Percentiles rank a stretch among this genome's conserved stretches.
These are phyloP conservation scores for Sclerotinia minor DNA, from an alignment of 2,329 filamentous ascomycete genomes.

Conservation along the genomic window DNA sequence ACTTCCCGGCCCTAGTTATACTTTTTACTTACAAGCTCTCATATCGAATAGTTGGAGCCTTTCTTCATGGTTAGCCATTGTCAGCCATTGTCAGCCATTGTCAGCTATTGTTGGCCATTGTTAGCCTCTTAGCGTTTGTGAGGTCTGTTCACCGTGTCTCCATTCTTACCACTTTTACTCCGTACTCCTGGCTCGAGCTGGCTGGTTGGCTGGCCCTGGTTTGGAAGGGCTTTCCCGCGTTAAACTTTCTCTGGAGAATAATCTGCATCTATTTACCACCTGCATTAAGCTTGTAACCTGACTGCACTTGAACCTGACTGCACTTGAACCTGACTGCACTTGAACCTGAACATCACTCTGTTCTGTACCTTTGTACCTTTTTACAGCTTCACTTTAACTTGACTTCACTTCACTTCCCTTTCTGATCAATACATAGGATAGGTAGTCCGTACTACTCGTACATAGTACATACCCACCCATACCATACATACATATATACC, in stretches of 20 bases:
- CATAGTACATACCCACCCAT: neutral
- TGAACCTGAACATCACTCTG: neutral
- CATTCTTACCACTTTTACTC: neutral
- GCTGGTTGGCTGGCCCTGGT: neutral
- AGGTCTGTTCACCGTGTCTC: neutral
- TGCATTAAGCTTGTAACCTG: constrained; percentile 7
- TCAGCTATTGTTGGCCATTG: too few species aligned
- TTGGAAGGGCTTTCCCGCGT: neutral
- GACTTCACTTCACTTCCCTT: neutral
- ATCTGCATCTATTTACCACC: neutral
- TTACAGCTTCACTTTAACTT: neutral
- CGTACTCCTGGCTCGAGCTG: neutral
- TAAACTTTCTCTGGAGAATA: neutral
- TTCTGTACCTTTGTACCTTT: neutral
- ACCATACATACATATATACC: neutral
- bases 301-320: neutral
- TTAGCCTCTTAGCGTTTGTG: neutral
- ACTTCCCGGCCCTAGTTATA: neutral
- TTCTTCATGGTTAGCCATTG: neutral
- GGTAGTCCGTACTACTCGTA: too few species aligned
- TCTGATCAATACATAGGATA: neutral
- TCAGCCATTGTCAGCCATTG: too few species aligned
- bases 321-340: neutral
- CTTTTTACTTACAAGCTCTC: neutral
- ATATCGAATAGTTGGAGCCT: neutral